Evolutionary conservation across 2,329 filamentous ascomycete species (phyloP), one percentile per base, ranked within the genome.

Genomic region (Colletotrichum spinosum): DNA sequence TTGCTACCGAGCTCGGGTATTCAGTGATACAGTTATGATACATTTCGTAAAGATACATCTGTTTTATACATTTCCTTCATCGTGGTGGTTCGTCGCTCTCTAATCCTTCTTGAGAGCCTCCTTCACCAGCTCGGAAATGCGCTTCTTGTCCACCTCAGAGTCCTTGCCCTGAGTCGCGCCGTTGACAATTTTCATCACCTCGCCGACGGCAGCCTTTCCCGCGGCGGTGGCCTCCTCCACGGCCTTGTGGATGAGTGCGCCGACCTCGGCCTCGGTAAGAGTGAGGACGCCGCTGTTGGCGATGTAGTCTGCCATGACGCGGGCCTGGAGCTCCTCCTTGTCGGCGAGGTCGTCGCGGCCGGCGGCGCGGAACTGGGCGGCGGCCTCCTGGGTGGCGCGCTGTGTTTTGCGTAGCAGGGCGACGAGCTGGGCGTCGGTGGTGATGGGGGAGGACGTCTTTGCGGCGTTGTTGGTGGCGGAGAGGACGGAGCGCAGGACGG

Each of bases 401-500:
- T 86, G 84, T 55, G 88, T 85, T 77, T 89, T 90, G 68, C 87
- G 85, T 60, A 96, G 83, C 53, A 94, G 81, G 8, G 83, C 80
- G 35, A 93, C 86, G 60, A 95, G 83, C 72, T 91, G 87, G 68
- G 86, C 83, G 76, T 95, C 91, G 25, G 88, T 92, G 59, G 80
- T 82, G 72, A 94, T 87, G n/a, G 92, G 92, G 44, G 80, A 82
- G 44, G 84, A 74, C 12, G 91, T 93, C 79, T 94, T 94, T 75
- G 88, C 90, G 39, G 90, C 89, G 77, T 94, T 94, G 70, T 90
- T 88, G 67, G 91, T 88, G 68, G 90, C 86, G 38, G 90, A 83
- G 69, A 94, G 84, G 67, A 94, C 80, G 45, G 84, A 77, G 70
- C 92, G 90, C 53, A 95, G 84, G 42, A 92, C 91, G 44, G 85